Base-by-base conservation (phyloP, 2,329 filamentous ascomycete species). In the Cercospora sp. region DNA sequence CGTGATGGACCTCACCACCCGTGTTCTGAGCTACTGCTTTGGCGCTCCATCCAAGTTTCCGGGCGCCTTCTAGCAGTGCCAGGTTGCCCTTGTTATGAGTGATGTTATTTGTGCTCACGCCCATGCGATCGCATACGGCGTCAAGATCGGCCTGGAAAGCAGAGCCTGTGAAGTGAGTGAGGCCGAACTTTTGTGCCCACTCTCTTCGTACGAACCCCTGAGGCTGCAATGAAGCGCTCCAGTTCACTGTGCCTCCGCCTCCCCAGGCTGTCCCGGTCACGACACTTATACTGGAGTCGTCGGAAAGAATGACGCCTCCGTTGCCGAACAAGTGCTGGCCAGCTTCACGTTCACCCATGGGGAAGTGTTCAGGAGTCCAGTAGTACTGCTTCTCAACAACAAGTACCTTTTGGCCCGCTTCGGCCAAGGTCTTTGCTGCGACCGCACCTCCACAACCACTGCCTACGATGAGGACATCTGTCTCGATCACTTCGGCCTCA, bases 191-290 rank as follows among this genome's bases (percentile, higher is more conserved):
- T 61, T 86, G 82, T 0, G 91, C 89, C 94, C 94, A 97, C 79
- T 97, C 92, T 72, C 87, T 83, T 3, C 93, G 87, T 1, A 97
- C 91, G 71, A 85, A 91, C 28, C 87, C 88, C 76, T 94, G 92
- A 0, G 92, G 91, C 72, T 89, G 87, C 16, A 89, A 76, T 3
- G 84, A 85, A 5, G 87, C 87, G 26, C 83, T 91, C 93, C 93
- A 97, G 79, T 97, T 97, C 73, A 97, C 80, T 0, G 92, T 93
- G 5, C 93, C 93, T 31, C 94, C 94, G 51, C 94, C 94, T 31
- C 94, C 94, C 87, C 91, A 96, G 33, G 87, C 87, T 65, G 87
- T 86, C 1, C 91, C 94, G 0, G 90, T 87, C 2, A 91, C 77
- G 12, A 94, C 79, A 16, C 81, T 85, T 33, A 90, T 82, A 5